Conservation (phyloP, 305 asterid genomes). For the Lippia alba region DNA sequence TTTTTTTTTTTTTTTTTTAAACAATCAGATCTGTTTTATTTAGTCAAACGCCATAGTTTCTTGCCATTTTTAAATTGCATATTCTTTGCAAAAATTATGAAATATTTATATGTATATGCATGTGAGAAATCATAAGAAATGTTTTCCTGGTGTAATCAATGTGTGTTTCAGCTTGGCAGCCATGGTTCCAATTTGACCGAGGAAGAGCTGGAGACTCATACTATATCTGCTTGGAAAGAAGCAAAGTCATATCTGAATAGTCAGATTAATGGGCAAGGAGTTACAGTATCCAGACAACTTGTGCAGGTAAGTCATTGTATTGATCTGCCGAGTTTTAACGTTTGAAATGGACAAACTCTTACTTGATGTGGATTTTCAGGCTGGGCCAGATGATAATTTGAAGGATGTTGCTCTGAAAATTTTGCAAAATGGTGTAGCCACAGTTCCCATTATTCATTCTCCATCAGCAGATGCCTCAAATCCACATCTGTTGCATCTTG, state of each 20-base stretch:
- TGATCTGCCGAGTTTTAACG: neutral
- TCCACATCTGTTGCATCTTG: constrained; percentile 79
- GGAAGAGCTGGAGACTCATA: constrained; percentile 91
- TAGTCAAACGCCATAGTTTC: neutral
- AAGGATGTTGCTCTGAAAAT: constrained; percentile 75
- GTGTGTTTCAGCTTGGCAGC: constrained; percentile 77
- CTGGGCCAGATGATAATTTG: constrained; percentile 77
- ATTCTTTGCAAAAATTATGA: constrained; percentile 2
- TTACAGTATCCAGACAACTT: constrained; percentile 58
- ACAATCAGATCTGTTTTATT: too few relatives aligned
- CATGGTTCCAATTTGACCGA: constrained; percentile 90
- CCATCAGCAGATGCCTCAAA: constrained; percentile 66
- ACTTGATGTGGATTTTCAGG: constrained; percentile 55
- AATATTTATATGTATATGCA: neutral
- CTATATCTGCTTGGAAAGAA: constrained; percentile 95
- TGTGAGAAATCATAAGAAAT: neutral
- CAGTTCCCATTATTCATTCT: constrained; percentile 76
- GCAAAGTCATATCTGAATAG: constrained; percentile 70
- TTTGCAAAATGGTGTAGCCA: constrained; percentile 74
- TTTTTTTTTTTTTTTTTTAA: too few relatives aligned
- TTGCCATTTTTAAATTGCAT: constrained; percentile 16
- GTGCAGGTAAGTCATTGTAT: constrained; percentile 62
- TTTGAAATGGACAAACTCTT: neutral
- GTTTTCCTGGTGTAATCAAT: constrained; percentile 24
- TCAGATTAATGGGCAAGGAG: constrained; percentile 64